Evolutionary conservation across 495 filamentous ascomycete genomes (phyloP).

Genomic region (Neurospora sp.): DNA sequence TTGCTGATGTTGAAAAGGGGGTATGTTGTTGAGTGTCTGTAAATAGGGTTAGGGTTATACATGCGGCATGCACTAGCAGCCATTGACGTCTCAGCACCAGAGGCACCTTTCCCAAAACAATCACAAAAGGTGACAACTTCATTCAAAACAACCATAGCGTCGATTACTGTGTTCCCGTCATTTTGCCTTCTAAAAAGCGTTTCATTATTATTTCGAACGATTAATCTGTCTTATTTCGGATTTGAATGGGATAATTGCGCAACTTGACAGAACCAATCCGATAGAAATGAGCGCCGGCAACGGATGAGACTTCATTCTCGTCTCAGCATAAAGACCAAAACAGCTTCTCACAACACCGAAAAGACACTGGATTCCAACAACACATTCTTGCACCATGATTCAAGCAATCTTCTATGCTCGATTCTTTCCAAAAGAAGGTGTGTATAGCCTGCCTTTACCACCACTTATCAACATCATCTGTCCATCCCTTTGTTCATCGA

Average conservation of each 20-base stretch:
- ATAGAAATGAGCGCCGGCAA: background rate
- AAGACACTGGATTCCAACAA: background rate
- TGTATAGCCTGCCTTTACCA: background rate
- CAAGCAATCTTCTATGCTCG: constrained; percentile 91
- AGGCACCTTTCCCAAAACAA: background rate
- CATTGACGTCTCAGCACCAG: background rate
- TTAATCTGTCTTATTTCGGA: background rate
- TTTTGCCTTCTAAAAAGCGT: background rate
- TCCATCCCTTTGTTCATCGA: background rate
- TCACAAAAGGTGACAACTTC: background rate
- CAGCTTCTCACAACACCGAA: background rate
- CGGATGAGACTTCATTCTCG: background rate
- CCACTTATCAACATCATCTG: background rate
- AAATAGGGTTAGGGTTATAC: constrained; percentile 5
- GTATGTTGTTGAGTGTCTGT: background rate
- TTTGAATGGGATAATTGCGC: background rate
- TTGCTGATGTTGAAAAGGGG: background rate
- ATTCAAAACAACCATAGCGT: background rate
- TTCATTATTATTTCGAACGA: background rate
- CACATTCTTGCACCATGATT: constrained; percentile 48
- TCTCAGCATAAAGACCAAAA: background rate
- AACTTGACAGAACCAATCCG: background rate
- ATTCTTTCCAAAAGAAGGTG: constrained; percentile 86
- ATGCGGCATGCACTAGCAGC: background rate
- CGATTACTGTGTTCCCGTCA: background rate